Evolutionary conservation across 768 basidiomycete genomes (phyloP).

Genomic region (Boletus insuetus): DNA sequence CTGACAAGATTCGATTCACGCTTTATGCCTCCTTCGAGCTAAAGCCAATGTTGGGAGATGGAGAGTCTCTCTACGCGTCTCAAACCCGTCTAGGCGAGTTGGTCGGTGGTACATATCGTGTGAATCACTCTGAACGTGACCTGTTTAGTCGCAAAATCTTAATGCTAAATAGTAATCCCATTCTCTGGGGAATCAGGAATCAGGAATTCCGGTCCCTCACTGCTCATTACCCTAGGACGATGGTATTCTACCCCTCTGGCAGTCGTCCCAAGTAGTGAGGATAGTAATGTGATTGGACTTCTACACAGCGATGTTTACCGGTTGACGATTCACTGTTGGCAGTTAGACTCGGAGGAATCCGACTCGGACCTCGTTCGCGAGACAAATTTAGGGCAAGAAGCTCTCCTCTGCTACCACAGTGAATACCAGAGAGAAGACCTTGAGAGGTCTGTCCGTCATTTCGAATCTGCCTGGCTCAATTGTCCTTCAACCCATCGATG

Average conservation of each 20-base stretch:
- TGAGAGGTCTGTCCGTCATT: no score
- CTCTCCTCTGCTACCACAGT: no score
- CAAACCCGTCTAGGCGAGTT: neutral
- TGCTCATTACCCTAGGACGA: neutral
- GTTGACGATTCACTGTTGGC: neutral
- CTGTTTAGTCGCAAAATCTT: neutral
- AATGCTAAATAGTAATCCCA: neutral
- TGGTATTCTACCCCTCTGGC: neutral
- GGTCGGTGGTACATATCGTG: neutral
- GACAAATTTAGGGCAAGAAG: no score
- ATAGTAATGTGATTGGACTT: neutral
- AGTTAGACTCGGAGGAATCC: neutral
- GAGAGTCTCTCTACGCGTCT: neutral
- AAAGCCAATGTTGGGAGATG: neutral
- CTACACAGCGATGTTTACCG: neutral
- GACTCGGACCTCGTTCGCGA: no score
- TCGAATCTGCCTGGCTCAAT: no score
- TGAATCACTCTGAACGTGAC: neutral
- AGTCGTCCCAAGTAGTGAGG: neutral
- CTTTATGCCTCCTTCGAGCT: neutral
- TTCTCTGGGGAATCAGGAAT: neutral
- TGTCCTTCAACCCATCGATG: no score
- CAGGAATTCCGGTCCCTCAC: neutral
- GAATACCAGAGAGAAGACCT: no score
- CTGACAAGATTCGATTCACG: neutral